A percentile compares a stretch with the other conserved stretches of the same genome.
These are phyloP conservation scores for Pleurozium schreberi DNA, from an alignment of 225 moss, liverwort and hornwort species.

Conservation along the genomic window DNA sequence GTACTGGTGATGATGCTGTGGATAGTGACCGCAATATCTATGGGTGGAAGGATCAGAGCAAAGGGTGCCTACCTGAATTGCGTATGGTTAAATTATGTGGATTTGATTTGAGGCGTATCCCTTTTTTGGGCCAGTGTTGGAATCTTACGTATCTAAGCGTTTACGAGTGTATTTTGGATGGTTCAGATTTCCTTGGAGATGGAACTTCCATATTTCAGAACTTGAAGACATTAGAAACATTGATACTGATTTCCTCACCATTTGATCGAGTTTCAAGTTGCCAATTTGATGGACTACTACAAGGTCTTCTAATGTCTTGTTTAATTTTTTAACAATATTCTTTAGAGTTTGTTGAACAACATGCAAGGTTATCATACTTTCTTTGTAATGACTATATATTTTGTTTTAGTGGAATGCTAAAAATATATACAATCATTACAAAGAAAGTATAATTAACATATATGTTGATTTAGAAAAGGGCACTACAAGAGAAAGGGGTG, in stretches of 20 bases:
- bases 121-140: background rate
- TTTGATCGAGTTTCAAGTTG: no score
- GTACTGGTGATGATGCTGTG: accelerated
- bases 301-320: no score
- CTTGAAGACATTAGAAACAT: background rate
- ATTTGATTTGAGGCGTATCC: background rate
- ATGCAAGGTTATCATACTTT: no score
- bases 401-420: no score
- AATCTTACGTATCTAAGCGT: background rate
- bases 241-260: background rate
- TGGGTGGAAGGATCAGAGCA: accelerated
- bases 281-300: background rate
- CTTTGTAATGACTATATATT: no score
- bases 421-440: no score
- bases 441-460: no score
- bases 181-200: background rate
- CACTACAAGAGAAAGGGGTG: no score
- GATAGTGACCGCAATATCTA: accelerated
- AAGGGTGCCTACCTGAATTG: background rate
- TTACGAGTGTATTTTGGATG: accelerated
- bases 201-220: background rate
- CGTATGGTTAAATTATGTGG: background rate
- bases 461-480: no score
- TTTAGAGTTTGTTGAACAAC: no score
- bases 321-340: no score